Evolutionary conservation across 257 asterid genomes (phyloP).

Genomic region (Misopates orontium): DNA sequence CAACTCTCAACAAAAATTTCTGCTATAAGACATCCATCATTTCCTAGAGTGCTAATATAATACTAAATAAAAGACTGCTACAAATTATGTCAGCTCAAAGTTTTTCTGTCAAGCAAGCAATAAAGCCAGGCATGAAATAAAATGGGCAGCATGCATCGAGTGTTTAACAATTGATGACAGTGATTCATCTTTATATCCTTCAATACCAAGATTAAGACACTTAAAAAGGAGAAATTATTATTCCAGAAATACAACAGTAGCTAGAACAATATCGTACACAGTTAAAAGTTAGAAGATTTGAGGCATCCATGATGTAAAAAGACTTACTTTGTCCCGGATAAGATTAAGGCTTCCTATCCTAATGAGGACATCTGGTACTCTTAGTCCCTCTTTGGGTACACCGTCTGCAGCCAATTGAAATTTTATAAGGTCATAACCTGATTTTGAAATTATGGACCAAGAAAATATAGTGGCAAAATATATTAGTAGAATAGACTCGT

Average conservation of each 20-base stretch:
- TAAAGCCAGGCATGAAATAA: slow-evolving; percentile 17
- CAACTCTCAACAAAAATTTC: no score
- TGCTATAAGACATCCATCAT: no score
- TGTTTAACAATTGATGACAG: slow-evolving; percentile 17
- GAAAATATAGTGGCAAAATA: slow-evolving; percentile 23
- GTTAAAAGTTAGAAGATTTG: not conserved
- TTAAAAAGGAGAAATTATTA: not conserved
- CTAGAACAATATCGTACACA: not conserved
- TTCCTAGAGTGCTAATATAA: not conserved
- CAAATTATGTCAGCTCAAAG: not conserved
- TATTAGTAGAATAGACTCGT: slow-evolving; percentile 14
- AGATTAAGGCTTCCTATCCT: slow-evolving; percentile 75
- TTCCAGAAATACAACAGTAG: slow-evolving; percentile 7
- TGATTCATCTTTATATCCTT: slow-evolving; percentile 20
- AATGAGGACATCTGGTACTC: slow-evolving; percentile 83
- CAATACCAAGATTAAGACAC: slow-evolving; percentile 10
- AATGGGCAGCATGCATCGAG: slow-evolving; percentile 1
- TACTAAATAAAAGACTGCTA: not conserved
- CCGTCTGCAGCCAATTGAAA: slow-evolving; percentile 66
- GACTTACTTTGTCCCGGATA: slow-evolving; percentile 78
- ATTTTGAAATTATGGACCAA: slow-evolving; percentile 23
- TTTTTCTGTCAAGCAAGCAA: not conserved
- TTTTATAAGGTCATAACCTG: slow-evolving; percentile 22
- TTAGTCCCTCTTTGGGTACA: slow-evolving; percentile 96
- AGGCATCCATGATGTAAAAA: slow-evolving; percentile 7